These are phyloP conservation scores for Chrysanthemum lavandulifolium DNA, from an alignment of 129 eudicot genomes.

Conservation along the genomic window DNA sequence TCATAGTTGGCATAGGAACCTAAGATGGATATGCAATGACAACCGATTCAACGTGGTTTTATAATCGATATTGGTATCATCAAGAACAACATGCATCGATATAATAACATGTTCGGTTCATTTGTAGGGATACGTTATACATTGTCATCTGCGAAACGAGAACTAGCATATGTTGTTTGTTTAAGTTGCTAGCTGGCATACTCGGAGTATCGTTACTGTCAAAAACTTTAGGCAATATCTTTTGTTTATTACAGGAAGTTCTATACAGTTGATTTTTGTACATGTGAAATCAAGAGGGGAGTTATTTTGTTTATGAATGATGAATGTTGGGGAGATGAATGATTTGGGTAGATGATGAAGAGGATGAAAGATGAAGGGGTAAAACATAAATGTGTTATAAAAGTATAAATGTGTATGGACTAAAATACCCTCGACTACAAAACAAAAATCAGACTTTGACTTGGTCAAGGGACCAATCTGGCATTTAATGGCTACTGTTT, in stretches of 20 bases:
- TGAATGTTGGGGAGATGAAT: too few relatives aligned
- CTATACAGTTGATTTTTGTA: background rate
- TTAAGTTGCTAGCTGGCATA: background rate
- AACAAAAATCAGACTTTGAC: too few relatives aligned
- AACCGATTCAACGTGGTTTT: constrained; percentile 71
- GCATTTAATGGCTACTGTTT: too few relatives aligned
- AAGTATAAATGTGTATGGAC: too few relatives aligned
- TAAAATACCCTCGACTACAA: too few relatives aligned
- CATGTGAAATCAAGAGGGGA: too few relatives aligned
- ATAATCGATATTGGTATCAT: constrained; percentile 61
- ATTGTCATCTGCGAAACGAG: constrained; percentile 1
- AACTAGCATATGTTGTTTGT: constrained; percentile 10
- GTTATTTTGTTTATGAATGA: too few relatives aligned
- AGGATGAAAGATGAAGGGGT: too few relatives aligned
- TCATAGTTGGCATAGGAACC: constrained; percentile 85
- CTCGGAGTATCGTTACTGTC: constrained; percentile 12
- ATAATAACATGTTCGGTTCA: background rate
- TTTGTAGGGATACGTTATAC: background rate
- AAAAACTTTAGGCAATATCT: background rate
- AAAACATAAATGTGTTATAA: too few relatives aligned
- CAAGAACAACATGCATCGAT: constrained; percentile 26
- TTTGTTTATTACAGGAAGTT: constrained; percentile 3
- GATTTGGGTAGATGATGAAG: too few relatives aligned
- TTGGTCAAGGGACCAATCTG: too few relatives aligned
- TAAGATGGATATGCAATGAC: constrained; percentile 72